Evolutionary conservation across 805 yeast genomes (phyloP).

Genomic region (Candida coleopterorum): DNA sequence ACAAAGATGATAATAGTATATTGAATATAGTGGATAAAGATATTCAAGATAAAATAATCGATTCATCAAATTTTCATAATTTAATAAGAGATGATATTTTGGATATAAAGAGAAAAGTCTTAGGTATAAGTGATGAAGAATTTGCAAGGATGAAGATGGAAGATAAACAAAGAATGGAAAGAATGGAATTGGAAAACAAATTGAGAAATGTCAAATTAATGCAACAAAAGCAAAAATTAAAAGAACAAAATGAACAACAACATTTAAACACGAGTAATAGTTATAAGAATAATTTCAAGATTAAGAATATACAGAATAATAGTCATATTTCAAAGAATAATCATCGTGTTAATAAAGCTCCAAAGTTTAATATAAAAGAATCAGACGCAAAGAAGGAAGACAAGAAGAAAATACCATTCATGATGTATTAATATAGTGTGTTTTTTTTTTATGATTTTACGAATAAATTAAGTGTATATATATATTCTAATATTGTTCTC

Average conservation of each 20-base stretch:
- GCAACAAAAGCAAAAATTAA: constrained; percentile 10
- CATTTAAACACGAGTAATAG: constrained; percentile 13
- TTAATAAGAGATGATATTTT: constrained; percentile 26
- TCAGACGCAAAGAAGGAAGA: constrained; percentile 1
- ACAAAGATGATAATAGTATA: constrained; percentile 12
- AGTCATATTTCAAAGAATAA: too few species aligned
- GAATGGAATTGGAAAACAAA: constrained; percentile 8
- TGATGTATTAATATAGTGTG: constrained; percentile 18
- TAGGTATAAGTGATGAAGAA: constrained; percentile 39
- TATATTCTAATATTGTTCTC: too few species aligned
- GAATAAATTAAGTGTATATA: too few species aligned
- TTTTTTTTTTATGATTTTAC: too few species aligned
- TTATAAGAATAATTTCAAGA: constrained; percentile 25
- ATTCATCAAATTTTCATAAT: constrained; percentile 36
- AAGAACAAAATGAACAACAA: constrained; percentile 4
- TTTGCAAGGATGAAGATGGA: constrained; percentile 13
- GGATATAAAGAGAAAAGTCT: constrained; percentile 25
- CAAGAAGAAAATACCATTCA: constrained; percentile 11
- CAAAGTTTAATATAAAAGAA: constrained; percentile 23
- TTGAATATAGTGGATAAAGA: constrained; percentile 40
- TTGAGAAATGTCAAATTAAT: constrained; percentile 8
- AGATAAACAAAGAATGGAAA: constrained; percentile 8
- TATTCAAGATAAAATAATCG: constrained; percentile 40
- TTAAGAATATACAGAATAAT: constrained; percentile 17
- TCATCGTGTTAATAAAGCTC: constrained; percentile 27